A percentile compares a stretch with the other conserved stretches of the same genome.
Evolutionary conservation across 2,329 filamentous ascomycete species (phyloP).

Genomic region (Epichloe elymi): DNA sequence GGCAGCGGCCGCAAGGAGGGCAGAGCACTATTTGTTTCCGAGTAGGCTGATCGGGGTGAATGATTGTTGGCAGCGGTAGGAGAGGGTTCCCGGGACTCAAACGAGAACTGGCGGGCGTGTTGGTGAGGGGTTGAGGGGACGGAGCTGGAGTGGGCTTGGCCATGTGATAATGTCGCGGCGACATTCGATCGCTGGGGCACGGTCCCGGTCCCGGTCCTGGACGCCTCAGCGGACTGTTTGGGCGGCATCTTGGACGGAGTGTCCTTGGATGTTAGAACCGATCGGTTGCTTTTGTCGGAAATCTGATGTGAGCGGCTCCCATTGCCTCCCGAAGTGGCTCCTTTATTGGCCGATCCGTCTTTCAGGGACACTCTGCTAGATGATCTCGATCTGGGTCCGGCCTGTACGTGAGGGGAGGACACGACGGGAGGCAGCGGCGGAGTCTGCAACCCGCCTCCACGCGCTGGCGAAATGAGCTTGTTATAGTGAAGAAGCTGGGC

Average conservation of each 20-base stretch:
- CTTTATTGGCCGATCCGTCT: conserved; percentile 33
- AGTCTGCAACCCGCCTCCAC: conserved; percentile 42
- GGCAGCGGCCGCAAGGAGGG: conserved; percentile 55
- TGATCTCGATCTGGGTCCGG: conserved; percentile 42
- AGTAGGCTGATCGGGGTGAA: conserved; percentile 81
- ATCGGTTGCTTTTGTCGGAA: conserved; percentile 48
- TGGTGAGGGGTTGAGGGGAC: conserved; percentile 91
- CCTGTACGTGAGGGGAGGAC: conserved; percentile 42
- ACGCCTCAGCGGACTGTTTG: conserved; percentile 24
- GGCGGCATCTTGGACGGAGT: conserved; percentile 35
- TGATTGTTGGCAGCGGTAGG: conserved; percentile 64
- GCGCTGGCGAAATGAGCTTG: conserved; percentile 45
- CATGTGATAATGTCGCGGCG: conserved; percentile 16
- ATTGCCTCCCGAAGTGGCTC: conserved; percentile 43
- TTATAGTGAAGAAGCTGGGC: conserved; percentile 53
- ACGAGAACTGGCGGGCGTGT: conserved; percentile 69
- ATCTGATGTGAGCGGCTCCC: conserved; percentile 48
- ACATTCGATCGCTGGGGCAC: conserved; percentile 17
- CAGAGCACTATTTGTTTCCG: conserved; percentile 67
- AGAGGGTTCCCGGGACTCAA: conserved; percentile 66
- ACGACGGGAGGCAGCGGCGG: conserved; percentile 41
- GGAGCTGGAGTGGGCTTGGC: conserved; percentile 58
- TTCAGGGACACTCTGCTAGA: conserved; percentile 47
- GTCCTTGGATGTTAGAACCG: conserved; percentile 48
- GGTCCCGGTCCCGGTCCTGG: conserved; percentile 19